Evolutionary conservation across 805 yeast genomes (phyloP), one percentile per base, ranked within the genome.

Genomic region (Hyphopichia homilentoma): DNA sequence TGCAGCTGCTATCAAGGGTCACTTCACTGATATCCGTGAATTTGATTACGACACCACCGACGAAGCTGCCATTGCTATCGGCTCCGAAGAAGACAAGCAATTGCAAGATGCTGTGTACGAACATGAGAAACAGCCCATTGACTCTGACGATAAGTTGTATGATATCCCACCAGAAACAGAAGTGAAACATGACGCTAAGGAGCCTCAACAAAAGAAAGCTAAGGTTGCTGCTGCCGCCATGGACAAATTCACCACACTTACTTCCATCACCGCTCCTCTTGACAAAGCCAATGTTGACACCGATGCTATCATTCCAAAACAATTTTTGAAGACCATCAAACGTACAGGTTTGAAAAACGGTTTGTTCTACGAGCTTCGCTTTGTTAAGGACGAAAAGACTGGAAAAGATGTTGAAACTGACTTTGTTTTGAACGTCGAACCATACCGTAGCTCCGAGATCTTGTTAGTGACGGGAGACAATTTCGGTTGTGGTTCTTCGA

Each of bases 291-390:
- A 93, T 55, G 93, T 93, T 41, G 98, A 93, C 60, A 93, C 98
- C 23, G 98, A 93, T 66, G 97, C 97, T 38, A 93, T 93, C 47
- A 93, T 93, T 65, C 98, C 98, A 56, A 93, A 93, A 64, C 98
- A 93, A 69, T 93, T 93, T 68, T 76, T 93, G 63, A 93, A 93
- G 66, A 93, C 98, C 7, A 93, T 93, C 62, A 93, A 93, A 69
- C 82, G 97, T 68, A 93, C 98, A 16, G 98, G 98, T 40, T 76
- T 93, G 47, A 75, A 74, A 39, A 68, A 74, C 28, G 98, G 97
- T 54, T 72, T 93, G 48, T 93, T 93, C 70, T 93, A 84, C 62
- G 97, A 90, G 60, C 73, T 83, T 50, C 78, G 98, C 61, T 87
- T 84, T 59, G 47, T 35, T 17, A 68, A 69, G 36, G 79, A 81